Evolutionary conservation across 805 yeast species (phyloP).

Genomic region (Sugiyamaella chiloensis): DNA sequence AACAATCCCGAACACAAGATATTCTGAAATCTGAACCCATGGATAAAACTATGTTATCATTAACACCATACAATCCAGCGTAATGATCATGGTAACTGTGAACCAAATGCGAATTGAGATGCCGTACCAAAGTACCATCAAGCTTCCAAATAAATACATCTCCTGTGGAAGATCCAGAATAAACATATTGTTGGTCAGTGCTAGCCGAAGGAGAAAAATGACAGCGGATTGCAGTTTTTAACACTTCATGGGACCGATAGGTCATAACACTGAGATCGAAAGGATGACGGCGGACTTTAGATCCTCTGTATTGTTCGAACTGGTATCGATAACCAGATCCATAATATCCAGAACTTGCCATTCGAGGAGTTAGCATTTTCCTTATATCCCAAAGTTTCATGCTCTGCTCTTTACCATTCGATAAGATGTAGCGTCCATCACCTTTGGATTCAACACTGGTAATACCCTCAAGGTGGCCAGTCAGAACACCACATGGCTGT

Average conservation of each 20-base stretch:
- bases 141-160: constrained; percentile 29
- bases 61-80: not conserved
- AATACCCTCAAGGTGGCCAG: constrained; percentile 33
- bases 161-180: constrained; percentile 32
- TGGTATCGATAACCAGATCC: constrained; percentile 27
- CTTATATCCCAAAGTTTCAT: constrained; percentile 34
- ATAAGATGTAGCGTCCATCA: constrained; percentile 28
- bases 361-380: constrained; percentile 17
- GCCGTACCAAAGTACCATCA: constrained; percentile 27
- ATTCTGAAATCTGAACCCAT: not conserved
- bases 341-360: not conserved
- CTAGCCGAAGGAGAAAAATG: constrained; percentile 29
- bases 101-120: constrained; percentile 10
- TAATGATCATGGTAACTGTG: constrained; percentile 7
- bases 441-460: constrained; percentile 28
- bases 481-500: constrained; percentile 25
- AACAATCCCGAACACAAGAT: constrained; percentile 27
- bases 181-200: constrained; percentile 30
- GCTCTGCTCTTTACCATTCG: constrained; percentile 33
- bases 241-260: constrained; percentile 30
- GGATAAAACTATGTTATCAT: not conserved
- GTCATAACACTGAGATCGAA: constrained; percentile 30
- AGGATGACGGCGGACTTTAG: constrained; percentile 25
- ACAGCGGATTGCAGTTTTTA: constrained; percentile 30
- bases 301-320: constrained; percentile 22